Evolutionary conservation across 208 protist genomes (phyloP).

Genomic region (Crithidia brevicula): DNA sequence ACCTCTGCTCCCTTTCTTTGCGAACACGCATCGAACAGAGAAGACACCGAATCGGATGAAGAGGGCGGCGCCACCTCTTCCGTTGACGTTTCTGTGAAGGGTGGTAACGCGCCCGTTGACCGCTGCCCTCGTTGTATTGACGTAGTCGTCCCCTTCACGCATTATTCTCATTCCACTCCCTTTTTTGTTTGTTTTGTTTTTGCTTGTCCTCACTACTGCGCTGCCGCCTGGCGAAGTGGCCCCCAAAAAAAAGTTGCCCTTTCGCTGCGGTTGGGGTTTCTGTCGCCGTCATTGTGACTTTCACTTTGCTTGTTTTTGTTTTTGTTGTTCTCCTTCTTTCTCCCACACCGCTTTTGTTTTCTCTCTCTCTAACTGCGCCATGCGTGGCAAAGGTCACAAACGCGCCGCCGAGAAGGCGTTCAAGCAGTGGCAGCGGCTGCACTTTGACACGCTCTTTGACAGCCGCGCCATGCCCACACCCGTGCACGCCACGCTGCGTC

Average conservation of each 20-base stretch:
- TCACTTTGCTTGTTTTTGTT: background rate
- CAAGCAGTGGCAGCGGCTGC: conserved; percentile 21
- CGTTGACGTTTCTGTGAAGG: too few relatives aligned
- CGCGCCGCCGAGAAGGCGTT: conserved; percentile 11
- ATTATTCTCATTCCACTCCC: background rate
- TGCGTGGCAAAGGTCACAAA: conserved; percentile 17
- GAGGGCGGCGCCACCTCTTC: too few relatives aligned
- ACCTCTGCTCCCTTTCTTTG: too few relatives aligned
- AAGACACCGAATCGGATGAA: too few relatives aligned
- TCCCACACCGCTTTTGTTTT: background rate
- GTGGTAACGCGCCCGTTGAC: too few relatives aligned
- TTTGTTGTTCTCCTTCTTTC: background rate
- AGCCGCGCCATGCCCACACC: conserved; percentile 15
- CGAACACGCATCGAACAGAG: too few relatives aligned
- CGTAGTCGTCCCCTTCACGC: too few relatives aligned
- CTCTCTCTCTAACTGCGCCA: background rate
- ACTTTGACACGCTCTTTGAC: conserved; percentile 14
- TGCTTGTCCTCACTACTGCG: background rate
- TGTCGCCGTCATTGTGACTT: background rate
- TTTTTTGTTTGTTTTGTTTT: conserved; percentile 7
- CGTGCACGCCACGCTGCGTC: conserved; percentile 14
- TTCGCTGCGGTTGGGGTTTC: background rate
- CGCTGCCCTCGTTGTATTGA: too few relatives aligned
- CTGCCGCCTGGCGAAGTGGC: too few relatives aligned
- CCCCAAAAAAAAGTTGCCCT: background rate